A percentile compares a stretch with the other conserved stretches of the same genome.
phyloP scores from a whole-genome alignment of 352 stramenopile species.

The Phytophthora palmivora region DNA sequence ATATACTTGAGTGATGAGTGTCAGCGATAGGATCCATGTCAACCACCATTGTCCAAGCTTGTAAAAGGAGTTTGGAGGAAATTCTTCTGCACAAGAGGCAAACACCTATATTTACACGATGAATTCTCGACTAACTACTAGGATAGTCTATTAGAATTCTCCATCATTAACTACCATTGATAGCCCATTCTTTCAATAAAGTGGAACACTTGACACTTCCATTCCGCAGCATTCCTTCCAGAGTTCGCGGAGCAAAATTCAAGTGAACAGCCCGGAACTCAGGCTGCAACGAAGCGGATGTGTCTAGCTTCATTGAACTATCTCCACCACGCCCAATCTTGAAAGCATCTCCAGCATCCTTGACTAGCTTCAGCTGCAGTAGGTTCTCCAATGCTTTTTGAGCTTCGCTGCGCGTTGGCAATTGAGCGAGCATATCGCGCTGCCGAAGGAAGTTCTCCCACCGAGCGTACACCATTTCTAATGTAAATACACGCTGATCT shows the following conservation, averaged over 20 bases:
- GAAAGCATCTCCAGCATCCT: conserved; percentile 79
- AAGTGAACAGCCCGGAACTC: conserved; percentile 82
- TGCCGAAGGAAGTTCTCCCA: conserved; percentile 86
- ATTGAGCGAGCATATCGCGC: conserved; percentile 67
- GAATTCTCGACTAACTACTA: conserved; percentile 14
- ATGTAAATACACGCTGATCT: conserved; percentile 68
- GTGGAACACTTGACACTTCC: conserved; percentile 81
- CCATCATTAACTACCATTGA: too few species aligned
- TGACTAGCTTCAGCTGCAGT: conserved; percentile 72
- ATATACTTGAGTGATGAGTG: conserved; percentile 2
- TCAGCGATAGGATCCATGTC: conserved; percentile 1
- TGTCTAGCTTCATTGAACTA: conserved; percentile 22
- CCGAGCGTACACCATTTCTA: conserved; percentile 86
- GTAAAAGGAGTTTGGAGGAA: neutral
- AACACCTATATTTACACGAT: conserved; percentile 22
- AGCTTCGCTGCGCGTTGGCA: conserved; percentile 74
- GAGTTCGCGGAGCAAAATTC: conserved; percentile 72
- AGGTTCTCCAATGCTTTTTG: conserved; percentile 82
- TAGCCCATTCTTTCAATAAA: conserved; percentile 75
- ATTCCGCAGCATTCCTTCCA: conserved; percentile 80
- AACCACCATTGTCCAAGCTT: conserved; percentile 18
- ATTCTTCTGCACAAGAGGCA: neutral
- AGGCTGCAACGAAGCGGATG: conserved; percentile 58
- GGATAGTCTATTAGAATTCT: too few species aligned
- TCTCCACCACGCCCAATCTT: conserved; percentile 54